Percentiles rank a stretch among this genome's conserved stretches.
Evolutionary conservation across 2,329 filamentous ascomycete species (phyloP).

Genomic region (Xylariales sp.): DNA sequence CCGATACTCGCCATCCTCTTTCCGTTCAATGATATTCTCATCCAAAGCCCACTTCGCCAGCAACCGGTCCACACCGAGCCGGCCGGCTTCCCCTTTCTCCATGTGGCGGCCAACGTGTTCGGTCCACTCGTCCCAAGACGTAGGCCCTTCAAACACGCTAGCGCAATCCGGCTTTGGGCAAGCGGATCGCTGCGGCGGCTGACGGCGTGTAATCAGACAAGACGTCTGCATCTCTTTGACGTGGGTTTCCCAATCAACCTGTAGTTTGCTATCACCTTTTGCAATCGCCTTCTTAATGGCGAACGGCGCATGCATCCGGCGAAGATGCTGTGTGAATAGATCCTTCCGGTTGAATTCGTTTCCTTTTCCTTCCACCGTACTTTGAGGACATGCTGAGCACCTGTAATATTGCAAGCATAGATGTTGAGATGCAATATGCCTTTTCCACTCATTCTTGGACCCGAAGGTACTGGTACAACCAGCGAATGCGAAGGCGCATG

Average conservation of each 20-base stretch:
- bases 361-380: conserved; percentile 36
- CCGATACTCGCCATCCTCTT: conserved; percentile 52
- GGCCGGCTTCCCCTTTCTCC: conserved; percentile 63
- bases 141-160: conserved; percentile 63
- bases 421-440: conserved; percentile 88
- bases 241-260: conserved; percentile 59
- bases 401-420: conserved; percentile 65
- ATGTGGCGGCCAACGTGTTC: conserved; percentile 90
- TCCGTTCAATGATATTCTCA: conserved; percentile 58
- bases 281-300: conserved; percentile 54
- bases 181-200: conserved; percentile 66
- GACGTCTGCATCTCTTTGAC: conserved; percentile 68
- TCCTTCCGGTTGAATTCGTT: conserved; percentile 89
- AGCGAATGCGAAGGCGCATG: conserved; percentile 81
- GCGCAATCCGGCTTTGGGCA: conserved; percentile 70
- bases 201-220: conserved; percentile 67
- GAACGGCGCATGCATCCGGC: conserved; percentile 83
- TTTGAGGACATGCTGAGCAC: conserved; percentile 55
- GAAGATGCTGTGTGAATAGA: conserved; percentile 88
- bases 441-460: conserved; percentile 97
- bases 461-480: conserved; percentile 80
- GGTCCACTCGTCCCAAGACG: conserved; percentile 85
- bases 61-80: conserved; percentile 53
- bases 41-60: conserved; percentile 60
- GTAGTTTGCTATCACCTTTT: conserved; percentile 55